These are phyloP conservation scores for Alternaria novae-zelandiae DNA, from an alignment of 2,329 filamentous ascomycete genomes.

Conservation along the genomic window DNA sequence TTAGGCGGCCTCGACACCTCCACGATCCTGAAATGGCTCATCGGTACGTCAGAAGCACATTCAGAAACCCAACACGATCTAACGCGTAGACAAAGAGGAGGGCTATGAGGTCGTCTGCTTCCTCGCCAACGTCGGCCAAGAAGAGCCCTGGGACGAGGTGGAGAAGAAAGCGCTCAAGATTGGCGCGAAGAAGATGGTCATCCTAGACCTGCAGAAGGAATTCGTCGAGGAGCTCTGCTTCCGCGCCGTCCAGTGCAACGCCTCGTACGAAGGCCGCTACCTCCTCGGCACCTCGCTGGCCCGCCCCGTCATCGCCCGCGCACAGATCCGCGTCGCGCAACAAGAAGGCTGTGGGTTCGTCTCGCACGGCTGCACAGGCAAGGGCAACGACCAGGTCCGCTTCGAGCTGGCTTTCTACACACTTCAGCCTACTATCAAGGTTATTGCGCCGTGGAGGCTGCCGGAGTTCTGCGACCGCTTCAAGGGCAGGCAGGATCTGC, in stretches of 20 bases:
- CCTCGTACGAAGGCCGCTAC: constrained; percentile 62
- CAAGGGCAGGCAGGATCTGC: constrained; percentile 73
- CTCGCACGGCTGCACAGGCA: constrained; percentile 54
- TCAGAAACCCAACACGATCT: background rate
- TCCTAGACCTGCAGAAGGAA: constrained; percentile 71
- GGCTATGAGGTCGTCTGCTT: constrained; percentile 70
- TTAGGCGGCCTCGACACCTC: constrained; percentile 65
- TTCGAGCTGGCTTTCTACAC: constrained; percentile 70
- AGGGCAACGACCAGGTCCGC: constrained; percentile 69
- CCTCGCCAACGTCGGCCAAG: constrained; percentile 65
- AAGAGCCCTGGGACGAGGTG: constrained; percentile 60
- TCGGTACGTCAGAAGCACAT: constrained; percentile 28
- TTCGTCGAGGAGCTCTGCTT: constrained; percentile 84
- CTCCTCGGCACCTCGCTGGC: constrained; percentile 67
- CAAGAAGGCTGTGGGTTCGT: constrained; percentile 65
- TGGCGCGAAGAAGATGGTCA: constrained; percentile 69
- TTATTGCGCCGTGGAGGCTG: constrained; percentile 77
- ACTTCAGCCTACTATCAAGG: constrained; percentile 69
- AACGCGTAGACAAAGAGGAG: constrained; percentile 49
- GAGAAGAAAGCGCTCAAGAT: constrained; percentile 75
- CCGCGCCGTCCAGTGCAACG: constrained; percentile 76
- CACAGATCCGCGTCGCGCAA: constrained; percentile 68
- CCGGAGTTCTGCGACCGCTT: constrained; percentile 74
- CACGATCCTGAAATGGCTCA: constrained; percentile 52
- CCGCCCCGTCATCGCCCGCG: constrained; percentile 72